A percentile compares a stretch with the other conserved stretches of the same genome.
Conservation (phyloP, 768 basidiomycete species). For the Hebeloma cylindrosporum region DNA sequence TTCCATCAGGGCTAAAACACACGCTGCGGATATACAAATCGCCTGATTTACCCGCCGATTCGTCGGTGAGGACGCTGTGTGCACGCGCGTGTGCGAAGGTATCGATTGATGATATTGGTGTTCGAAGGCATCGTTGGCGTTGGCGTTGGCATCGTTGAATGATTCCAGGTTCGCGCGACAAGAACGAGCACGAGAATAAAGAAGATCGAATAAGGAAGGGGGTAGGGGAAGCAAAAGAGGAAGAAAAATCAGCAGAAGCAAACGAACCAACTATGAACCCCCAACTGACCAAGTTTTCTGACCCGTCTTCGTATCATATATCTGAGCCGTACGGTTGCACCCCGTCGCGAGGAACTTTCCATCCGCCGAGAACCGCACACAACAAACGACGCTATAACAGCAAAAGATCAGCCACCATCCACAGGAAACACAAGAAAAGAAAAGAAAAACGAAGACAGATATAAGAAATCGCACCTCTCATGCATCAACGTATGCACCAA, state of each 20-base stretch:
- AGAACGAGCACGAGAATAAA: constrained; percentile 4
- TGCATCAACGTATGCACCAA: constrained; percentile 88
- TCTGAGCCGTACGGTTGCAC: constrained; percentile 94
- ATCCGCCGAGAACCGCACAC: constrained; percentile 91
- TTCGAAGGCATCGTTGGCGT: too few relatives aligned
- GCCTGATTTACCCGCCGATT: constrained; percentile 66
- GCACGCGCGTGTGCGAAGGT: too few relatives aligned
- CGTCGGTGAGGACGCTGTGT: constrained; percentile 74
- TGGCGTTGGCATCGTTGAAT: too few relatives aligned
- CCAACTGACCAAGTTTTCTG: constrained; percentile 72
- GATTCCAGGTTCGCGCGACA: too few relatives aligned
- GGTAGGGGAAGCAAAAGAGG: constrained; percentile 6
- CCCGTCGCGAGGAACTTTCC: constrained; percentile 93
- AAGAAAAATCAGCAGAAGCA: constrained; percentile 6
- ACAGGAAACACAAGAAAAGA: constrained; percentile 1
- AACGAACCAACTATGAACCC: background rate
- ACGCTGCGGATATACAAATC: constrained; percentile 95
- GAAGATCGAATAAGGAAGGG: background rate
- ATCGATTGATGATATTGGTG: too few relatives aligned
- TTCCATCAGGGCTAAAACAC: constrained; percentile 94
- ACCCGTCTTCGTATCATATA: constrained; percentile 91
- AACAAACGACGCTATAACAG: constrained; percentile 60
- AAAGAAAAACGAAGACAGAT: constrained; percentile 8
- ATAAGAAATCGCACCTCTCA: constrained; percentile 61
- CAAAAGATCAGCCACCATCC: background rate